Conservation (phyloP, 805 yeast genomes). For the Zygoascus bituminiphila region DNA sequence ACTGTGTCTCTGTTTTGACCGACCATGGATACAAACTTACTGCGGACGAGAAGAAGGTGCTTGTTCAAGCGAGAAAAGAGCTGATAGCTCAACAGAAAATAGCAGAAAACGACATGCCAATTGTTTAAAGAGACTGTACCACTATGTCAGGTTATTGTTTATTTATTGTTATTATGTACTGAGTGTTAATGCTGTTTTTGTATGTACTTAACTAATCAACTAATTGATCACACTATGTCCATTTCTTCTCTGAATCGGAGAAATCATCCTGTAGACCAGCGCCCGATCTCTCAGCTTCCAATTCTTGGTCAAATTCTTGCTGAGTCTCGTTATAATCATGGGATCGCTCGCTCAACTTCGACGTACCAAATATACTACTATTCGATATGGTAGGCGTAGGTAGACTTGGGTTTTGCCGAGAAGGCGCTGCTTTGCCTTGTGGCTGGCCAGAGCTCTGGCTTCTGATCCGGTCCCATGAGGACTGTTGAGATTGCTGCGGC, state of each 20-base stretch:
- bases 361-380: background rate
- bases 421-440: background rate
- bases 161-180: background rate
- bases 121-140: too few species aligned
- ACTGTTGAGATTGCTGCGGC: background rate
- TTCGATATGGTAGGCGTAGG: background rate
- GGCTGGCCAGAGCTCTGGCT: background rate
- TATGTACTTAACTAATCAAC: background rate
- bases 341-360: background rate
- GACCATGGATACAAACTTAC: conserved; percentile 14
- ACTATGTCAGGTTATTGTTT: background rate
- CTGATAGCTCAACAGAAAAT: conserved; percentile 8
- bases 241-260: conserved; percentile 21
- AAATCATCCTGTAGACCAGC: conserved; percentile 19
- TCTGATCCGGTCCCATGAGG: conserved; percentile 17
- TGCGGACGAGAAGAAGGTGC: conserved; percentile 7
- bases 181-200: background rate
- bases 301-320: conserved; percentile 18
- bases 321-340: conserved; percentile 7
- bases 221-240: conserved; percentile 10
- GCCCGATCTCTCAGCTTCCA: conserved; percentile 19
- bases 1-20: conserved; percentile 16
- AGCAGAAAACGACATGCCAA: background rate
- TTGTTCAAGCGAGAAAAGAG: conserved; percentile 2
- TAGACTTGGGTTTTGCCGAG: background rate